A percentile compares a stretch with the other conserved stretches of the same genome.
These are phyloP conservation scores for Davidsoniella australis DNA, from an alignment of 2,329 filamentous ascomycete genomes.

Conservation along the genomic window DNA sequence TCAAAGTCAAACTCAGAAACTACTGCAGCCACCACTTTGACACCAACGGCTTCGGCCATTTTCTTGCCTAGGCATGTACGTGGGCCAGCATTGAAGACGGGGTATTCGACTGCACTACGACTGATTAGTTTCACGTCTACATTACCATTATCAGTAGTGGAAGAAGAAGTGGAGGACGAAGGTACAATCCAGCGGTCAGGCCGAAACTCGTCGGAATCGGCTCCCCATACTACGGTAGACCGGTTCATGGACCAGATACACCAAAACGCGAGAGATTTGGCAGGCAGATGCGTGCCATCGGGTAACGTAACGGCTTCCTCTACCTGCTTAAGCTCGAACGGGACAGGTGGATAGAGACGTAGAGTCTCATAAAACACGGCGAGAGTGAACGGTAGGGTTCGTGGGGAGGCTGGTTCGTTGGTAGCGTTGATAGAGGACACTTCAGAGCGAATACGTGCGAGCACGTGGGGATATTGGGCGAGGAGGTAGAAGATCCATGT, in stretches of 20 bases:
- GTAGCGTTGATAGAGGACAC: conserved; percentile 17
- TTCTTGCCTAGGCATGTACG: conserved; percentile 43
- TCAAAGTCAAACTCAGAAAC: conserved; percentile 33
- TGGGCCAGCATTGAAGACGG: conserved; percentile 48
- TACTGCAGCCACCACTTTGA: conserved; percentile 36
- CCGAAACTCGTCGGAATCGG: conserved; percentile 35
- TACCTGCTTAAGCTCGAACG: conserved; percentile 48
- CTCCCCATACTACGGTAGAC: conserved; percentile 37
- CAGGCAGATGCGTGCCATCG: conserved; percentile 41
- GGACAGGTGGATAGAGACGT: conserved; percentile 45
- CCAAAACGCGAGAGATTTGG: conserved; percentile 40
- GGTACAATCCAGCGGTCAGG: conserved; percentile 37
- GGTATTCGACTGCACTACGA: conserved; percentile 36
- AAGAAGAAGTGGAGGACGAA: background rate
- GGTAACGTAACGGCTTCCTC: conserved; percentile 34
- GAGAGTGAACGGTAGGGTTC: conserved; percentile 35
- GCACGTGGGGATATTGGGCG: conserved; percentile 29
- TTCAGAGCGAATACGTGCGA: conserved; percentile 27
- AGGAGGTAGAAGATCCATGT: conserved; percentile 48
- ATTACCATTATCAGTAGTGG: conserved; percentile 8
- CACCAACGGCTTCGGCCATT: conserved; percentile 44
- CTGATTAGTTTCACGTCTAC: conserved; percentile 24
- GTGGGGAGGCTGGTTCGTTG: background rate
- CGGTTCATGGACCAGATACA: conserved; percentile 48
- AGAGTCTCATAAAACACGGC: conserved; percentile 46